These are phyloP conservation scores for Dittrichia graveolens DNA, from an alignment of 129 eudicot genomes.

Conservation along the genomic window DNA sequence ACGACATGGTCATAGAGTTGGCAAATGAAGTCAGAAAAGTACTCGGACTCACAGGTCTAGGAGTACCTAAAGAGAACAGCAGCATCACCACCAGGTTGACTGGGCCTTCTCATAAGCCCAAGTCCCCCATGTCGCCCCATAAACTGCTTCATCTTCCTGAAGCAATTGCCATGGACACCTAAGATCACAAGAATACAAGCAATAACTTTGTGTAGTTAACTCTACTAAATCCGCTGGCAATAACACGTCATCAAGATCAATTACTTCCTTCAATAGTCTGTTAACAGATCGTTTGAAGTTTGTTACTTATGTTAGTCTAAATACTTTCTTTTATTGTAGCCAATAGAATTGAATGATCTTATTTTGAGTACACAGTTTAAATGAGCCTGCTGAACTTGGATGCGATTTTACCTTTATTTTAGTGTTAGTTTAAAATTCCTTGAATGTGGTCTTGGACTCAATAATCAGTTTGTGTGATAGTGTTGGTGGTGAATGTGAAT, in stretches of 20 bases:
- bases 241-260: slow-evolving; percentile 15
- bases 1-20: slow-evolving; percentile 80
- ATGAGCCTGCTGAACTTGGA: slow-evolving; percentile 5
- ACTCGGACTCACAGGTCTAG: slow-evolving; percentile 42
- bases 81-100: slow-evolving; percentile 39
- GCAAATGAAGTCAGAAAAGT: slow-evolving; percentile 95
- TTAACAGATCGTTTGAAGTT: slow-evolving; percentile 27
- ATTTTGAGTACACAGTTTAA: slow-evolving; percentile 31
- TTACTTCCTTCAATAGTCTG: slow-evolving; percentile 11
- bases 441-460: neutral
- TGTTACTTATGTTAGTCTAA: slow-evolving; percentile 24
- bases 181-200: slow-evolving; percentile 12
- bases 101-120: slow-evolving; percentile 48
- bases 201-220: slow-evolving; percentile 21
- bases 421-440: neutral
- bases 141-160: slow-evolving; percentile 46
- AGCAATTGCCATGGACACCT: slow-evolving; percentile 72
- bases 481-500: neutral
- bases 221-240: slow-evolving; percentile 22
- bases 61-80: slow-evolving; percentile 42
- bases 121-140: slow-evolving; percentile 51
- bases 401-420: slow-evolving; percentile 5
- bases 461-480: slow-evolving; percentile 1
- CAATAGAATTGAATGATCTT: slow-evolving; percentile 20
- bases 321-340: slow-evolving; percentile 23